Conservation (phyloP, 257 asterid genomes). For the Thymus mandschuricus region DNA sequence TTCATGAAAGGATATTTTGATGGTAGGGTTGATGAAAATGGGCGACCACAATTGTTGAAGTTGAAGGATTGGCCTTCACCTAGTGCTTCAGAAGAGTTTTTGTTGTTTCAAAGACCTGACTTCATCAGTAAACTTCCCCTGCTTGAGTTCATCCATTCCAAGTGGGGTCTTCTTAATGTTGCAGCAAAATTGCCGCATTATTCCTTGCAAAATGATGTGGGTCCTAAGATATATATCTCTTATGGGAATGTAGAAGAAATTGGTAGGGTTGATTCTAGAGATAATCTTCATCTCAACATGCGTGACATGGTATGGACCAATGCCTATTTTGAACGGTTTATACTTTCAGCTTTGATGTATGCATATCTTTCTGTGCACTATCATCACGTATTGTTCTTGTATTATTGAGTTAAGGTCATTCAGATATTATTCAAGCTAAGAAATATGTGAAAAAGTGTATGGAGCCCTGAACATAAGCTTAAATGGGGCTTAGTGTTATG, state of each 20-base stretch:
- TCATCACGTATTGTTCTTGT: too few relatives aligned
- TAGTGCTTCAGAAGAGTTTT: slow-evolving; percentile 88
- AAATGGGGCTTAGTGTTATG: neutral
- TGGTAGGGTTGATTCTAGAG: slow-evolving; percentile 63
- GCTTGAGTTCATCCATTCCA: slow-evolving; percentile 94
- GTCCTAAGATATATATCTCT: slow-evolving; percentile 85
- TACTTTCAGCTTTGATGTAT: slow-evolving; percentile 8
- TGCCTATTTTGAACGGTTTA: slow-evolving; percentile 14
- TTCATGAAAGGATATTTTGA: slow-evolving; percentile 85
- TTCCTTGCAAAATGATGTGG: slow-evolving; percentile 97
- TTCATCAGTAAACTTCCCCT: slow-evolving; percentile 87
- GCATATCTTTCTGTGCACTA: slow-evolving; percentile 24
- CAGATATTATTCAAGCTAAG: neutral
- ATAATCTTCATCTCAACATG: slow-evolving; percentile 84
- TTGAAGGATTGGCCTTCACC: slow-evolving; percentile 99
- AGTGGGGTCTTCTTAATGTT: slow-evolving; percentile 98
- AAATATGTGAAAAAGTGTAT: neutral
- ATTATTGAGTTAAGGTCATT: neutral
- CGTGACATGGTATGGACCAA: slow-evolving; percentile 80
- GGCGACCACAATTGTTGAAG: slow-evolving; percentile 69
- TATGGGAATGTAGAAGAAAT: slow-evolving; percentile 74
- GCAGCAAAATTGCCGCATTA: slow-evolving; percentile 98
- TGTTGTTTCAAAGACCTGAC: slow-evolving; percentile 93
- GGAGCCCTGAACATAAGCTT: neutral
- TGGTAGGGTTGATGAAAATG: slow-evolving; percentile 77